A percentile compares a stretch with the other conserved stretches of the same genome.
phyloP scores from a whole-genome alignment of 305 asterid species.

The Withania somnifera region DNA sequence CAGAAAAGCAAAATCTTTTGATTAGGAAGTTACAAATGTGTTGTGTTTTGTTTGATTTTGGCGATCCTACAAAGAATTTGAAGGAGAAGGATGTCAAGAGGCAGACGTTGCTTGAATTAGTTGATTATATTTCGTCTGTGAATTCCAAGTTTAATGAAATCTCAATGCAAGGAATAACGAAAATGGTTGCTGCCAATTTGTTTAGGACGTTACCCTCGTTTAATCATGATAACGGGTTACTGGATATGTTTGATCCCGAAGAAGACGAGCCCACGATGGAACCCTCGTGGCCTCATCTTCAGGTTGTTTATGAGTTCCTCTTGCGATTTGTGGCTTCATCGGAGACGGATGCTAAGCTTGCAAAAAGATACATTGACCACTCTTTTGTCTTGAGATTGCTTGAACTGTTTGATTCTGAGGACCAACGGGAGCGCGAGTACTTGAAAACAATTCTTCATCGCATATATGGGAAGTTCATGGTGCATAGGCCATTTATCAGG shows the following conservation, averaged over 20 bases:
- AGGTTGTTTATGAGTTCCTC: constrained; percentile 46
- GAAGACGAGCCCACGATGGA: constrained; percentile 44
- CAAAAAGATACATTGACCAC: constrained; percentile 46
- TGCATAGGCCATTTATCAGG: constrained; percentile 85
- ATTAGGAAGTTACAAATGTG: constrained; percentile 33
- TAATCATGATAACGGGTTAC: too few species aligned
- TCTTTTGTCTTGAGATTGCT: constrained; percentile 62
- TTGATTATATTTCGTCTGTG: constrained; percentile 34
- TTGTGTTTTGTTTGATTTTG: constrained; percentile 36
- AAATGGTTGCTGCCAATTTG: constrained; percentile 41
- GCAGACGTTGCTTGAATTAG: constrained; percentile 37
- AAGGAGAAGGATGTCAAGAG: constrained; percentile 45
- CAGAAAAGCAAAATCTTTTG: constrained; percentile 25
- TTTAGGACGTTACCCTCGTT: too few species aligned
- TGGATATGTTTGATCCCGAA: constrained; percentile 65
- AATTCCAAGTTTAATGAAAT: constrained; percentile 34
- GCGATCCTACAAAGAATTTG: constrained; percentile 30
- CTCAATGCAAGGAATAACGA: constrained; percentile 33
- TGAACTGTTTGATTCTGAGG: constrained; percentile 79
- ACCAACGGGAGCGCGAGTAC: constrained; percentile 77
- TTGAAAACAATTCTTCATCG: constrained; percentile 78
- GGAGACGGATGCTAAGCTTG: constrained; percentile 50
- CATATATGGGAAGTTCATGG: constrained; percentile 89
- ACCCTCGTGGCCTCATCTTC: constrained; percentile 56
- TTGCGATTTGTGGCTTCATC: constrained; percentile 41